A percentile compares a stretch with the other conserved stretches of the same genome.
Evolutionary conservation across 768 basidiomycete species (phyloP).

Genomic region (Suillus placidus): DNA sequence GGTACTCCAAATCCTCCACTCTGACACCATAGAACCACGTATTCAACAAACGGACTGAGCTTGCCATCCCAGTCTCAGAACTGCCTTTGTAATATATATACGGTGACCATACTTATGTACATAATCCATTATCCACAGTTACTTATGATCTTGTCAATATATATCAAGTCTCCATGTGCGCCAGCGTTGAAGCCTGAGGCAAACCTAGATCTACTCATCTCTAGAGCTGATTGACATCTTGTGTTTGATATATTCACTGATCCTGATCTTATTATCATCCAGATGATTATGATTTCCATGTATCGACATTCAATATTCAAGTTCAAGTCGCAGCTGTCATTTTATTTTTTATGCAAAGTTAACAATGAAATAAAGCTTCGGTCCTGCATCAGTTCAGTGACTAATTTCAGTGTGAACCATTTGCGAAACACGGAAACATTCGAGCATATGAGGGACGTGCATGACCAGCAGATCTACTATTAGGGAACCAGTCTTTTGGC

Average conservation of each 20-base stretch:
- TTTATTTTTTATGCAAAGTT: not conserved
- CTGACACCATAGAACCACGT: not conserved
- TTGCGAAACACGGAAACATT: not conserved
- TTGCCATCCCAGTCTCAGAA: not conserved
- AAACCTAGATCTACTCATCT: no score
- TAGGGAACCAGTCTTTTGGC: not conserved
- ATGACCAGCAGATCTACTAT: not conserved
- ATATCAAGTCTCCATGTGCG: not conserved
- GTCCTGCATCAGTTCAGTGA: not conserved
- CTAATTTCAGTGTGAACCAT: not conserved
- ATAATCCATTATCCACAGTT: not conserved
- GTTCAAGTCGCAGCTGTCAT: not conserved
- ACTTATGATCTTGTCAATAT: not conserved
- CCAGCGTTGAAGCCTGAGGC: not conserved
- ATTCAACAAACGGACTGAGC: no score
- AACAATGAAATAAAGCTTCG: not conserved
- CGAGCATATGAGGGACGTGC: not conserved
- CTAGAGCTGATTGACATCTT: not conserved
- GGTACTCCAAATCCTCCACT: not conserved
- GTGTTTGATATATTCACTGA: no score
- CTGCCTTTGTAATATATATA: not conserved
- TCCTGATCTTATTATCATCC: no score
- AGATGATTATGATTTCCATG: no score
- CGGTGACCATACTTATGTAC: not conserved
- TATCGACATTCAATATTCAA: not conserved